Percentiles rank a stretch among this genome's conserved stretches.
phyloP scores from a whole-genome alignment of 768 basidiomycete genomes.

The Crepidotus variabilis region DNA sequence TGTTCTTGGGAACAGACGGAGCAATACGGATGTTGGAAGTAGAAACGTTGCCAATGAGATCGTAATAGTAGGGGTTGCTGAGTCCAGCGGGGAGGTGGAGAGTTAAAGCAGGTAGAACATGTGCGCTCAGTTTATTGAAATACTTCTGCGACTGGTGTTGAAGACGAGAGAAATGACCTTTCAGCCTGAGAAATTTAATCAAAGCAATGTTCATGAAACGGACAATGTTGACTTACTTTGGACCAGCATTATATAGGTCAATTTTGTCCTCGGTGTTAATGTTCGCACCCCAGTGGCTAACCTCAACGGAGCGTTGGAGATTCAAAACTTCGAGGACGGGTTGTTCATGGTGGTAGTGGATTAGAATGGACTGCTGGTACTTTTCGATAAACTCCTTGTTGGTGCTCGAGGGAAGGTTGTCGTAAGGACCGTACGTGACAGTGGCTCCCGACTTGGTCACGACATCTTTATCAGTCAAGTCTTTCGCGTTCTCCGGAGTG shows the following conservation, averaged over 20 bases:
- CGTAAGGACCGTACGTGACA: constrained; percentile 87
- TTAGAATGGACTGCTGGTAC: constrained; percentile 59
- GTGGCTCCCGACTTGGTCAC: constrained; percentile 76
- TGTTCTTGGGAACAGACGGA: constrained; percentile 59
- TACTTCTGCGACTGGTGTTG: constrained; percentile 77
- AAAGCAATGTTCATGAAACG: background rate
- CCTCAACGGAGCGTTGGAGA: constrained; percentile 76
- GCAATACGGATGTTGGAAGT: constrained; percentile 80
- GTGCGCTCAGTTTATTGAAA: constrained; percentile 61
- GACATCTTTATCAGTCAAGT: constrained; percentile 54
- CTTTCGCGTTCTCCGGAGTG: constrained; percentile 55
- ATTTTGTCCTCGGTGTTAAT: constrained; percentile 91
- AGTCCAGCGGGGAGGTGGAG: constrained; percentile 82
- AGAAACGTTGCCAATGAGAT: constrained; percentile 93
- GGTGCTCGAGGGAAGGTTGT: constrained; percentile 64
- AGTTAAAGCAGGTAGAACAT: constrained; percentile 69
- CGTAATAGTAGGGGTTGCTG: constrained; percentile 83
- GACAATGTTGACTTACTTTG: constrained; percentile 54
- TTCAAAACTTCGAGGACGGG: constrained; percentile 75
- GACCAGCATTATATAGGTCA: constrained; percentile 83
- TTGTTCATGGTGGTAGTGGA: constrained; percentile 83
- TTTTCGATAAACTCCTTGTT: constrained; percentile 49
- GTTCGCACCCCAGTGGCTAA: constrained; percentile 97
- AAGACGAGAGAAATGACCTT: constrained; percentile 93
- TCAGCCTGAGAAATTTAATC: constrained; percentile 52